Evolutionary conservation across 192 early-diverging fungal species (phyloP), one percentile per base, ranked within the genome.

Genomic region (Coemansia nantahalensis): DNA sequence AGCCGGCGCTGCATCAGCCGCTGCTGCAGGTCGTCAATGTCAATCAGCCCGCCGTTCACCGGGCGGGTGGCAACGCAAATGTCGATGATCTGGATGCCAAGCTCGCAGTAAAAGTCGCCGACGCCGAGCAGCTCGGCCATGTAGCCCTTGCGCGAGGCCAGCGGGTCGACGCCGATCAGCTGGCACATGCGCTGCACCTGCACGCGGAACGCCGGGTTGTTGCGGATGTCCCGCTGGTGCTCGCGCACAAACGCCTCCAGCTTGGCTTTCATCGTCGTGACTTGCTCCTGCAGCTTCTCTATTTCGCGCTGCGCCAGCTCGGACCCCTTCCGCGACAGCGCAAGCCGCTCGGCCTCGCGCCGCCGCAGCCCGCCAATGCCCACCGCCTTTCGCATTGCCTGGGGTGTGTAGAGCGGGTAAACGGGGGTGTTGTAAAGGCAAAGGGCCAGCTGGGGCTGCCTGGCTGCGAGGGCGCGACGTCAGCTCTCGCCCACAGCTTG

Each of bases 21-120:
- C 16, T 77, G 69, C 31, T 83, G 85, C 32, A 98, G 70, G 38
- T 95, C 94, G 10, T 74, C 79, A 8, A 98, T 39, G 16, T 92
- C 92, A 51, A 95, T 90, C 18, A 98, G 71, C 3, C 95, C 95
- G 8, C 95, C 95, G 62, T 95, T 97, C 16, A 83, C 56, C 22
- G 82, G 81, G 39, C 93, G 59, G 2, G 92, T 94, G 19, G 84
- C 80, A 11, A 95, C 82, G 57, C 94, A 98, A 0, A 90, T 84
- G 45, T 94, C 91, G 37, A 88, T 88, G 30, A 95, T 89, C 48
- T 95, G 93, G n/a, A 98, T 85, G 1, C 86, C 90, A 5, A 98
- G 79, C 43, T 97, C 92, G 56, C 93, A 96, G 71, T 98, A 98
- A 74, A 98, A 98, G 62, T 97, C 93, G 14, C 94, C 91, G 7